These are phyloP conservation scores for Gastrolobium villosum DNA, from an alignment of 306 rosid genomes.

Conservation along the genomic window DNA sequence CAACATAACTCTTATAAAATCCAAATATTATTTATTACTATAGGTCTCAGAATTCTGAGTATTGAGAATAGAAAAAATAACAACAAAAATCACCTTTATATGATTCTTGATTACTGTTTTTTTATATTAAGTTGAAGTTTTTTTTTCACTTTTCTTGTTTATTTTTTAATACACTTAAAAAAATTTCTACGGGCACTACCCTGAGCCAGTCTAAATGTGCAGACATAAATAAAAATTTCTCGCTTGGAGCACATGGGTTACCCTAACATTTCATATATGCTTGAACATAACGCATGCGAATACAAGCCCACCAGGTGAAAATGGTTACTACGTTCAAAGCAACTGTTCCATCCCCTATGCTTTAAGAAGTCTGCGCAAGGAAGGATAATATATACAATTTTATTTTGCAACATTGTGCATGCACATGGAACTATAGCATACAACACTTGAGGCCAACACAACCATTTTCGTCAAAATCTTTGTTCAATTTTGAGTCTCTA, in stretches of 20 bases:
- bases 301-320: conserved; percentile 36
- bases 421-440: conserved; percentile 47
- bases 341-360: conserved; percentile 49
- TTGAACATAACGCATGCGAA: conserved; percentile 49
- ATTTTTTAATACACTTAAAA: too few species aligned
- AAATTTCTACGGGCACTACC: too few species aligned
- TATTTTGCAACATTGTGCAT: conserved; percentile 39
- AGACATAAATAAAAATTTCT: too few species aligned
- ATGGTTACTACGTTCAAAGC: conserved; percentile 48
- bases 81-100: too few species aligned
- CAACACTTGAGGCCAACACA: conserved; percentile 48
- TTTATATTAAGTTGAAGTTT: too few species aligned
- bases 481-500: conserved; percentile 18
- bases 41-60: too few species aligned
- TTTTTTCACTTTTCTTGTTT: too few species aligned
- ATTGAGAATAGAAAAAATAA: too few species aligned
- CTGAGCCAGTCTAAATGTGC: too few species aligned
- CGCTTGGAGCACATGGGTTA: conserved; percentile 72
- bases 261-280: conserved; percentile 44
- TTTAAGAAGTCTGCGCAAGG: conserved; percentile 39
- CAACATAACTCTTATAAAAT: too few species aligned
- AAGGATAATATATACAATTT: conserved; percentile 36
- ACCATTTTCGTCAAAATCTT: conserved; percentile 25
- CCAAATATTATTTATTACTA: too few species aligned
- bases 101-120: too few species aligned